A percentile compares a stretch with the other conserved stretches of the same genome.
Conservation (phyloP, 2,329 filamentous ascomycete genomes). For the Ophidiomyces ophidiicola region DNA sequence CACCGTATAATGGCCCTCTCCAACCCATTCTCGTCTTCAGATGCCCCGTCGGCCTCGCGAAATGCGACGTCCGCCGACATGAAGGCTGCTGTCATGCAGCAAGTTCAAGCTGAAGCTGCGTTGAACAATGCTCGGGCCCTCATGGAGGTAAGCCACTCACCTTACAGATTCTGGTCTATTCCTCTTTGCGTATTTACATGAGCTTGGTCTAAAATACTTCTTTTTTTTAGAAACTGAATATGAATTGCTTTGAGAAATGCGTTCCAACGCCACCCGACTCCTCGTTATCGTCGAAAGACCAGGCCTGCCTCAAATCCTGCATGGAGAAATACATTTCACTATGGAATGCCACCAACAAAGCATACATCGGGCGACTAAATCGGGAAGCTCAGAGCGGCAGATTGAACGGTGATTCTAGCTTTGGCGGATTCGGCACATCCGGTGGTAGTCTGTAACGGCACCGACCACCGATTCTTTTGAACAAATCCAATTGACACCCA, state of each 20-base stretch:
- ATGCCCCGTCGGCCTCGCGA: conserved; percentile 21
- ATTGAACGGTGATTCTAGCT: no score
- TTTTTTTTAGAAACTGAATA: conserved; percentile 56
- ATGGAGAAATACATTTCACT: conserved; percentile 76
- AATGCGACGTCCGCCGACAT: conserved; percentile 25
- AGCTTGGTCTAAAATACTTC: background rate
- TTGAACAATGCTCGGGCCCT: conserved; percentile 56
- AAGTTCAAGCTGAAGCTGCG: conserved; percentile 52
- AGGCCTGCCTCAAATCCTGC: conserved; percentile 59
- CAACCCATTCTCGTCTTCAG: conserved; percentile 25
- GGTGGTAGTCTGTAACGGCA: conserved; percentile 4
- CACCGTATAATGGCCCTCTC: conserved; percentile 28
- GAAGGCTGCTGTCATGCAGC: conserved; percentile 49
- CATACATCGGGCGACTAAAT: conserved; percentile 48
- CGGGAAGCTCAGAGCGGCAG: conserved; percentile 45
- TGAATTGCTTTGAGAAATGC: conserved; percentile 70
- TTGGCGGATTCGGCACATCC: background rate
- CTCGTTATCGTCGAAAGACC: conserved; percentile 55
- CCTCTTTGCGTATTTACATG: background rate
- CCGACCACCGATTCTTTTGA: no score
- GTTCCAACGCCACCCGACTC: conserved; percentile 53
- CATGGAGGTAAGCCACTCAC: conserved; percentile 43
- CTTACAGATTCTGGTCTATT: conserved; percentile 22
- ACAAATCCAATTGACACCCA: no score
- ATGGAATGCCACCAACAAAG: conserved; percentile 62